Percentiles rank a stretch among this genome's conserved stretches.
Evolutionary conservation across 345 rosid genomes (phyloP).

Genomic region (Hypericum androsaemum): DNA sequence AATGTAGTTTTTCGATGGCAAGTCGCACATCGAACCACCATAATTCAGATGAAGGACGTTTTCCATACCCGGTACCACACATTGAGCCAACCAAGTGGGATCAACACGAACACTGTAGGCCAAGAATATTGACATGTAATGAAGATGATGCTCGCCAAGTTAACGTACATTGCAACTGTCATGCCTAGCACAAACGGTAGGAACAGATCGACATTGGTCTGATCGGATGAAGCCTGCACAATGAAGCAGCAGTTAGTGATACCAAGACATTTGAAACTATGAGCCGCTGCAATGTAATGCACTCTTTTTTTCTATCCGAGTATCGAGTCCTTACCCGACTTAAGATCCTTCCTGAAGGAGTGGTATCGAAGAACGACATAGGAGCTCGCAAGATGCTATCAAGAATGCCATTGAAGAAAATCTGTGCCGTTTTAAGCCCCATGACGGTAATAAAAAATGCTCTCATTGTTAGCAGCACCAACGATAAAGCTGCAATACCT

Average conservation of each 20-base stretch:
- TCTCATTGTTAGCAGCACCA: conserved; percentile 41
- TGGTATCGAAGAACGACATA: conserved; percentile 96
- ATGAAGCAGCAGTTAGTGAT: not conserved
- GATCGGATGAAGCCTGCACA: conserved; percentile 81
- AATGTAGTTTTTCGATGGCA: too few relatives aligned
- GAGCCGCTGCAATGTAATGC: too few relatives aligned
- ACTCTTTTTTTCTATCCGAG: conserved; percentile 4
- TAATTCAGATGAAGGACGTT: conserved; percentile 1
- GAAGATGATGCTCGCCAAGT: conserved; percentile 69
- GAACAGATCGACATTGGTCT: conserved; percentile 63
- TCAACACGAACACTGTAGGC: conserved; percentile 72
- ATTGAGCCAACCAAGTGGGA: conserved; percentile 88
- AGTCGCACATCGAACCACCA: not conserved
- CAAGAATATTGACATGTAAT: conserved; percentile 89
- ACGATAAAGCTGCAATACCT: conserved; percentile 45
- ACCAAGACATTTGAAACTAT: not conserved
- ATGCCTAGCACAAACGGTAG: conserved; percentile 55
- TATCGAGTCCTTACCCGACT: conserved; percentile 54
- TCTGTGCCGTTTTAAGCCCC: conserved; percentile 83
- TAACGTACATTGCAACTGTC: conserved; percentile 51
- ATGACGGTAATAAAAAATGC: conserved; percentile 40
- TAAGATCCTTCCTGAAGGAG: conserved; percentile 89
- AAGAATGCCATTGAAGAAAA: conserved; percentile 62
- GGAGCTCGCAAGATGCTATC: conserved; percentile 85
- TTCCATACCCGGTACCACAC: conserved; percentile 75